A percentile compares a stretch with the other conserved stretches of the same genome.
Conservation (phyloP, 2,329 filamentous ascomycete species). For the Colletotrichum sp. region DNA sequence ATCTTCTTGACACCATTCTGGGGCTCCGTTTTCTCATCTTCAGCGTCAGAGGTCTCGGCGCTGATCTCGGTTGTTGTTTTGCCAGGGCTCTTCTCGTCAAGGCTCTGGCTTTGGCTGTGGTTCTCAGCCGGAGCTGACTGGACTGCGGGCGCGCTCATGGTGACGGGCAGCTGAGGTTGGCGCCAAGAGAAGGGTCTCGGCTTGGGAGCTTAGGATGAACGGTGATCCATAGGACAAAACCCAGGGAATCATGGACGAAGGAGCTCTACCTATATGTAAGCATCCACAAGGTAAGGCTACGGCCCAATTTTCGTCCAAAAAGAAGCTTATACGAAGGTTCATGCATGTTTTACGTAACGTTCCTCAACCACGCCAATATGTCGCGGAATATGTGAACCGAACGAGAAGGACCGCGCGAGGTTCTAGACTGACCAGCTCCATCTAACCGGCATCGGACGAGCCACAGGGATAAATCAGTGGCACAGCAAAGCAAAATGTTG, state of each 20-base stretch:
- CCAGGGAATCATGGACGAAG: background rate
- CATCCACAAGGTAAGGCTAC: background rate
- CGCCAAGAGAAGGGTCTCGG: background rate
- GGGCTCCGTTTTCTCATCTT: background rate
- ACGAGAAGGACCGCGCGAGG: background rate
- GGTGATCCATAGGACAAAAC: background rate
- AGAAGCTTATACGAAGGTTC: constrained; percentile 2
- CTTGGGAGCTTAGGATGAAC: background rate
- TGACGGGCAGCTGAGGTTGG: background rate
- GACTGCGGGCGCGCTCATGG: constrained; percentile 1
- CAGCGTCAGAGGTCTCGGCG: background rate
- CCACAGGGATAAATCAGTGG: background rate
- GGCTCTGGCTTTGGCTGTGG: constrained; percentile 2
- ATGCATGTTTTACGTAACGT: constrained; percentile 5
- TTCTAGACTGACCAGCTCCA: background rate
- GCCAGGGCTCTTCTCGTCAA: background rate
- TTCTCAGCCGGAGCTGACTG: background rate
- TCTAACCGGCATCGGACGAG: background rate
- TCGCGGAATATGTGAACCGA: background rate
- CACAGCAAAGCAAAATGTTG: background rate
- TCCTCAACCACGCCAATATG: background rate
- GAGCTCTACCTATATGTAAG: background rate
- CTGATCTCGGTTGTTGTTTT: constrained; percentile 1
- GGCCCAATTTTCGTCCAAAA: background rate
- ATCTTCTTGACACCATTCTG: constrained; percentile 18